phyloP scores from a whole-genome alignment of 2,329 filamentous ascomycete genomes.

The Beauveria rudraprayagi region DNA sequence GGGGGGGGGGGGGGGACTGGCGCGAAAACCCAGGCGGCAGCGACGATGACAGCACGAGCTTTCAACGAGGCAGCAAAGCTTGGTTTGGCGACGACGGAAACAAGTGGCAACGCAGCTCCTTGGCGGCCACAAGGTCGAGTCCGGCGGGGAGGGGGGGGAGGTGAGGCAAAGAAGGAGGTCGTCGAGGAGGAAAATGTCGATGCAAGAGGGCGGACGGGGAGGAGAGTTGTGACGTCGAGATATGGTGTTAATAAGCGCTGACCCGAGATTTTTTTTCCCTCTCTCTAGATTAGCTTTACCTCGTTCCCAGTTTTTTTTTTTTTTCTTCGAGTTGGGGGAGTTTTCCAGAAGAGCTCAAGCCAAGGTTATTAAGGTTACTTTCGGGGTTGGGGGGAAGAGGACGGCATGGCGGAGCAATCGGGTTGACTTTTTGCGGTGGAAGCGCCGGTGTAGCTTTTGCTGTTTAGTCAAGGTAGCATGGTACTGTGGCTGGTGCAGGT shows the following conservation, averaged over 20 bases:
- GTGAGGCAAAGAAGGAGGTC: neutral
- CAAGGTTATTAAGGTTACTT: constrained; percentile 4
- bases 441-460: neutral
- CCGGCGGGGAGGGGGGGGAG: neutral
- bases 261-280: constrained; percentile 1
- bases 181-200: neutral
- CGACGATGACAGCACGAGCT: neutral
- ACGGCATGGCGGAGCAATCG: constrained; percentile 1
- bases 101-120: neutral
- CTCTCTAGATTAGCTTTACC: neutral
- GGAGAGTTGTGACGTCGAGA: constrained; percentile 1
- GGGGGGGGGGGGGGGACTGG: neutral
- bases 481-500: neutral
- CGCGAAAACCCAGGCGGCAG: neutral
- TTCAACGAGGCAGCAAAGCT: neutral
- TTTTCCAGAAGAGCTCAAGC: neutral
- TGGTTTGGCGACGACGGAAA: neutral
- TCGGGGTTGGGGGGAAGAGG: neutral
- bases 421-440: constrained; percentile 3
- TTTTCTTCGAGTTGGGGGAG: neutral
- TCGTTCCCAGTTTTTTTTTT: neutral
- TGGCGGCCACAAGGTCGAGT: neutral
- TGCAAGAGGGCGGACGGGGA: neutral
- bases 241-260: neutral
- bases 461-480: neutral